These are phyloP conservation scores for Parathielavia hyrcaniae DNA, from an alignment of 495 filamentous ascomycete genomes.

Conservation along the genomic window DNA sequence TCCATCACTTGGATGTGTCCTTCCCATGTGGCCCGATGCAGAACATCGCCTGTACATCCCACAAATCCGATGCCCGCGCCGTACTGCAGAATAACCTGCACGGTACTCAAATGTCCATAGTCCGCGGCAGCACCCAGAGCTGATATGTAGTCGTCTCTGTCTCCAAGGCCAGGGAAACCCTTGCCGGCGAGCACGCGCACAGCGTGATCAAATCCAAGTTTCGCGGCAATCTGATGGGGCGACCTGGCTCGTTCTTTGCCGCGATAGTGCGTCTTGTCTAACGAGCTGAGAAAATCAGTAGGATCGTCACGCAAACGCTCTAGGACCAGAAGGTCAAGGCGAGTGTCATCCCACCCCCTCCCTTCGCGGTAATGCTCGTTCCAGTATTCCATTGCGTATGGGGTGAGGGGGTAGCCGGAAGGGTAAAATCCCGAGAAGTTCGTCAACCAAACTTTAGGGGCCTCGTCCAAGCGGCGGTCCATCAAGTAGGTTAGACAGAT, in stretches of 20 bases:
- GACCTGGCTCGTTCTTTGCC: no score
- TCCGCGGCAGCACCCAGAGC: not conserved
- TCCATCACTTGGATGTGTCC: not conserved
- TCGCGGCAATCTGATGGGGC: not conserved
- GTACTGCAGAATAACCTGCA: not conserved
- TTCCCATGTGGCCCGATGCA: not conserved
- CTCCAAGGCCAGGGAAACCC: no score
- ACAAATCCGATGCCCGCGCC: not conserved
- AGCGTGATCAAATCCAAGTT: not conserved
- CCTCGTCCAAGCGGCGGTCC: not conserved
- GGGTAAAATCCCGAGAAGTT: not conserved
- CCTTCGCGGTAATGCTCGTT: not conserved
- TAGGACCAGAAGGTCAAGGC: not conserved
- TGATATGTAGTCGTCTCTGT: not conserved
- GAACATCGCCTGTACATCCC: not conserved
- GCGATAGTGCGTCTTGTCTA: no score
- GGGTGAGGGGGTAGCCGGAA: not conserved
- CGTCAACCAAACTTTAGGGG: not conserved
- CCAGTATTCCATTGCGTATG: not conserved
- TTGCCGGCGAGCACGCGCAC: not conserved
- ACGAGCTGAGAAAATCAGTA: not conserved
- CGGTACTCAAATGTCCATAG: not conserved
- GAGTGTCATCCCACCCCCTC: not conserved
- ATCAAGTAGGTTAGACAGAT: slow-evolving; percentile 6
- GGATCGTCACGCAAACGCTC: not conserved